A percentile compares a stretch with the other conserved stretches of the same genome.
phyloP scores from a whole-genome alignment of 2,329 filamentous ascomycete genomes.

The Scortechinia acanthostroma region DNA sequence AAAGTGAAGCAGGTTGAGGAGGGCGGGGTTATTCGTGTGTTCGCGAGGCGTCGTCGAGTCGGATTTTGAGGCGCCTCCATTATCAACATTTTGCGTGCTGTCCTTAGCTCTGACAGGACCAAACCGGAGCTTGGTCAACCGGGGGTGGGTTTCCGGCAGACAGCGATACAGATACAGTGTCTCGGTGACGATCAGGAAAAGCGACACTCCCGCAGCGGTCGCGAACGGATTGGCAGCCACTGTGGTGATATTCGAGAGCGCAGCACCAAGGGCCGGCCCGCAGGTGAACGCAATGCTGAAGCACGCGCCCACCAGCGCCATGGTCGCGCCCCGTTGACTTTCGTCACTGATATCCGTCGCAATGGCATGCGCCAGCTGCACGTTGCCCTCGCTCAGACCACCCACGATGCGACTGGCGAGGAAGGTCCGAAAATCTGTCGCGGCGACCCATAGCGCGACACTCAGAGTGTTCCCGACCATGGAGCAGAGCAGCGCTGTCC shows the following conservation, averaged over 20 bases:
- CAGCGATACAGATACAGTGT: conserved; percentile 53
- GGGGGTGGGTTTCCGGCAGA: conserved; percentile 54
- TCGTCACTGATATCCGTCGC: conserved; percentile 63
- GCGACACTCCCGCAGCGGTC: conserved; percentile 54
- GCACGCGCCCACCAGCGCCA: conserved; percentile 63
- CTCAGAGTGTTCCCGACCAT: conserved; percentile 63
- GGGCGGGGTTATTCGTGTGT: conserved; percentile 12
- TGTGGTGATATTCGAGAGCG: conserved; percentile 45
- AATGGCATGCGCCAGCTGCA: conserved; percentile 63
- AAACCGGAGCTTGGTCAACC: conserved; percentile 10
- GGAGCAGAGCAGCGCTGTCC: conserved; percentile 56
- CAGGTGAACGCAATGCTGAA: conserved; percentile 67
- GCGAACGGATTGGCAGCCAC: conserved; percentile 63
- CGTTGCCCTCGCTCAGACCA: conserved; percentile 62
- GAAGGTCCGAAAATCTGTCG: conserved; percentile 63
- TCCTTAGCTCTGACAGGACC: conserved; percentile 7
- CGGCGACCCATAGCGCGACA: conserved; percentile 63
- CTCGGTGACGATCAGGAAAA: conserved; percentile 53
- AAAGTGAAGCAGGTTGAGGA: conserved; percentile 59
- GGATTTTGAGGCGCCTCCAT: not conserved
- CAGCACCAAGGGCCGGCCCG: conserved; percentile 62
- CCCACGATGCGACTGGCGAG: conserved; percentile 58
- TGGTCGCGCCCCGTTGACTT: conserved; percentile 55
- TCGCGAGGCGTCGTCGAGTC: conserved; percentile 3
- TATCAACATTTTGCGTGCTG: conserved; percentile 3